Base-by-base conservation (phyloP, 2,329 filamentous ascomycete genomes). In the Hypocrella siamensis region DNA sequence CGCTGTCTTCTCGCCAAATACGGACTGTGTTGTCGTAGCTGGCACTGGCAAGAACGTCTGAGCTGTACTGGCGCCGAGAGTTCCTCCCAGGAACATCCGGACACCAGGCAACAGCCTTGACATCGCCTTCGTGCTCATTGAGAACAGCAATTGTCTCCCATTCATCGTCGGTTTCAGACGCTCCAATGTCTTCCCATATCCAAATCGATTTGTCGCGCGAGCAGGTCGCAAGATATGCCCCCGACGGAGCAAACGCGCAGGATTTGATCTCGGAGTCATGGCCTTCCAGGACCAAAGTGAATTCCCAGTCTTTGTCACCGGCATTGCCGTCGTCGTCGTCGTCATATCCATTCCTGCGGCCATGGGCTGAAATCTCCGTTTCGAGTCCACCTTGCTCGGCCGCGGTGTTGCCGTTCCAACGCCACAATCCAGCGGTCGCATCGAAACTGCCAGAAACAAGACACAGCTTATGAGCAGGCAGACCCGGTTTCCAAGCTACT, bases 71-170 rank as follows among this genome's bases (percentile, higher is more conserved):
- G 26, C 64, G 53, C 10, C 52, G 47, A 14, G 52, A 45, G 35
- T 56, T 59, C 17, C 66, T 56, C 17, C 61, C 63, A 9, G 63
- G 60, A 16, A 67, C 69, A 32, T 76, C 74, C 0, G 84, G 84
- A 50, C 90, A 86, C 90, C 90, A 98, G 3, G 76, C 73, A 2
- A 98, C 82, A 40, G 76, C 83, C 54, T 98, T 98, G 42, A 98
- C 86, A 56, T 98, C 90, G 16, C 82, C 86, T 29, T 86, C 80
- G 52, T 98, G 90, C 57, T 96, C 90, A 55, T 82, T 84, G 46
- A 96, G 66, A 32, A 96, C 88, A 0, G 88, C 90, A 12, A 96
- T 76, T 2, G 90, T 96, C 65, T 98, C 90, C 62, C 86, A 96
- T 51, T 96, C 90, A 52, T 93, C 88, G 34, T 93, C 86, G 12